These are phyloP conservation scores for Wallacemonas sp. DNA, from an alignment of 208 protist genomes.

Conservation along the genomic window DNA sequence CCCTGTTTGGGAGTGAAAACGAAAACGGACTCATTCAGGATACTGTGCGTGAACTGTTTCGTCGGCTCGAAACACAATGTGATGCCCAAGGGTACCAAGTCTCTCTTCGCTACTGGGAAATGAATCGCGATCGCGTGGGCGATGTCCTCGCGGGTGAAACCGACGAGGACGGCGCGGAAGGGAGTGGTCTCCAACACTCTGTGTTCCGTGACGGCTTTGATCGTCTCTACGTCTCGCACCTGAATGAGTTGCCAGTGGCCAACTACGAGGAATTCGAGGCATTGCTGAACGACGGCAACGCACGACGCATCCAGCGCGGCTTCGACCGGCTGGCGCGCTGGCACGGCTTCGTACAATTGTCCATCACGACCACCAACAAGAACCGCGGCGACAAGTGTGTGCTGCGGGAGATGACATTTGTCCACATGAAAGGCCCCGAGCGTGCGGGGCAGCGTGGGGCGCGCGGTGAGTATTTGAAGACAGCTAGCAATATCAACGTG, in stretches of 20 bases:
- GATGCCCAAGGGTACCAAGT: conserved; percentile 58
- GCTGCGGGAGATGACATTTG: conserved; percentile 82
- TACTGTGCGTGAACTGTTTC: conserved; percentile 79
- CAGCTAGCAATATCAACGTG: conserved; percentile 81
- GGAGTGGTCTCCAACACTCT: conserved; percentile 23
- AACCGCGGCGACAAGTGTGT: conserved; percentile 50
- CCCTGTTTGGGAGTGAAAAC: conserved; percentile 78
- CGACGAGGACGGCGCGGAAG: conserved; percentile 14
- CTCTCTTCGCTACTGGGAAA: conserved; percentile 84
- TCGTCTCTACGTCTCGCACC: conserved; percentile 67
- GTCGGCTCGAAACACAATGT: conserved; percentile 50
- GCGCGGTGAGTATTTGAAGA: conserved; percentile 42
- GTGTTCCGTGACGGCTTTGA: conserved; percentile 73
- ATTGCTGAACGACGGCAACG: conserved; percentile 62
- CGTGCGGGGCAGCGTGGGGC: conserved; percentile 67
- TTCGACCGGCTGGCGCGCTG: conserved; percentile 62
- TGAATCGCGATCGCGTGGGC: conserved; percentile 72
- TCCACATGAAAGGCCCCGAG: conserved; percentile 87
- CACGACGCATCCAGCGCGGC: conserved; percentile 46
- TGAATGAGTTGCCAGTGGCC: conserved; percentile 57
- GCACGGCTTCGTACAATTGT: conserved; percentile 88
- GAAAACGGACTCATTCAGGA: conserved; percentile 86
- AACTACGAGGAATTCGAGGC: conserved; percentile 70
- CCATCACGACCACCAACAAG: conserved; percentile 70
- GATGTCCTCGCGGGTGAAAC: conserved; percentile 63